A percentile compares a stretch with the other conserved stretches of the same genome.
phyloP scores from a whole-genome alignment of 441 rosid genomes.

The Erysimum cheiri region DNA sequence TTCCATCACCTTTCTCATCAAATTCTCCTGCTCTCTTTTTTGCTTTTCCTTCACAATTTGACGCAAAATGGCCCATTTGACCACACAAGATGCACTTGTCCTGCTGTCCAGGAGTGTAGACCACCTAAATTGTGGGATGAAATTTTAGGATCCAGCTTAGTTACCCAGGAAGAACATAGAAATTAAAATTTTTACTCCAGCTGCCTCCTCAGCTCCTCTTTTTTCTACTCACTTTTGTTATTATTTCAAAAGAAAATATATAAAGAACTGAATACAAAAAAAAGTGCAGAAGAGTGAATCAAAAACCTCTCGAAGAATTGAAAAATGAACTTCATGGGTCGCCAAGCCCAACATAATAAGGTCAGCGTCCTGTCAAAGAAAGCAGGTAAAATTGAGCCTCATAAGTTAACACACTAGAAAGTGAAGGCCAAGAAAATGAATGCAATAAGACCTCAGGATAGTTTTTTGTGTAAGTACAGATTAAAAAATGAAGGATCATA shows the following conservation, averaged over 20 bases:
- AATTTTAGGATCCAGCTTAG: not conserved
- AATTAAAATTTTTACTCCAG: conserved; percentile 5
- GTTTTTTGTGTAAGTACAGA: not conserved
- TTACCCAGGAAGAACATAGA: conserved; percentile 10
- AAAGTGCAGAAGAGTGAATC: conserved; percentile 19
- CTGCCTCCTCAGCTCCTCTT: not conserved
- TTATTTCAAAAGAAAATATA: not conserved
- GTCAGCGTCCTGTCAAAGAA: conserved; percentile 86
- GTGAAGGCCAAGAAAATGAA: conserved; percentile 13
- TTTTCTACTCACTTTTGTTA: conserved; percentile 3
- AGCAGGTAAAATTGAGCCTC: conserved; percentile 32
- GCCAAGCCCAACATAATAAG: conserved; percentile 97
- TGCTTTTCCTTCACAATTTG: conserved; percentile 86
- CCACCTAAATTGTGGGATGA: conserved; percentile 57
- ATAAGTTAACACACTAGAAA: conserved; percentile 28
- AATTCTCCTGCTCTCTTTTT: conserved; percentile 91
- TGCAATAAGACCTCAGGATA: conserved; percentile 13
- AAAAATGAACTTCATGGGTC: conserved; percentile 95
- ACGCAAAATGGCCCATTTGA: conserved; percentile 92
- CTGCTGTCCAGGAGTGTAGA: conserved; percentile 87
- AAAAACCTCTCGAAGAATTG: conserved; percentile 95
- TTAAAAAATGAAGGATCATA: conserved; percentile 52
- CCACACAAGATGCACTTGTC: conserved; percentile 96
- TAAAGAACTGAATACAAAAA: conserved; percentile 3
- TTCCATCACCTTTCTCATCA: conserved; percentile 83